Conservation (phyloP, 352 stramenopile genomes). For the Pythium volutum region DNA sequence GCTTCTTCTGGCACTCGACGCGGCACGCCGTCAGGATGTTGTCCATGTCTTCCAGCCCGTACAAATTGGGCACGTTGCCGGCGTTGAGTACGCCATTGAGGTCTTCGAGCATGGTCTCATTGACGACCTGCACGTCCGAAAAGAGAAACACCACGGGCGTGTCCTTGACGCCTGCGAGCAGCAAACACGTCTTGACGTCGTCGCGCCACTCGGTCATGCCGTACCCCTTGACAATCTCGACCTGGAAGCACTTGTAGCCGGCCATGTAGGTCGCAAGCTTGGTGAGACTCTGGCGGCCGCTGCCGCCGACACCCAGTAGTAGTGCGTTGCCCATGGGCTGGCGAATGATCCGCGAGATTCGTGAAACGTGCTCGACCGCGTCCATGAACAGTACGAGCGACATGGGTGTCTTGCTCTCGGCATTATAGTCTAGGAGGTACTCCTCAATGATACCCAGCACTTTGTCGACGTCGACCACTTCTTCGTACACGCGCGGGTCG, state of each 20-base stretch:
- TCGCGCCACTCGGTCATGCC: conserved; percentile 92
- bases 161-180: conserved; percentile 90
- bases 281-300: conserved; percentile 90
- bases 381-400: conserved; percentile 88
- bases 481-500: conserved; percentile 86
- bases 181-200: conserved; percentile 89
- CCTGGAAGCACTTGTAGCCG: conserved; percentile 91
- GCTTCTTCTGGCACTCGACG: conserved; percentile 90
- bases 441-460: conserved; percentile 86
- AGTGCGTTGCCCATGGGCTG: conserved; percentile 89
- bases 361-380: conserved; percentile 82
- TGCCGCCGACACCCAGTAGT: conserved; percentile 91
- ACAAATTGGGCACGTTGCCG: conserved; percentile 94
- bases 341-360: conserved; percentile 76
- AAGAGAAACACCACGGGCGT: conserved; percentile 93
- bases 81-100: conserved; percentile 94
- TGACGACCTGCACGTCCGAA: conserved; percentile 93
- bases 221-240: conserved; percentile 96
- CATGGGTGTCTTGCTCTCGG: conserved; percentile 90
- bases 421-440: conserved; percentile 90
- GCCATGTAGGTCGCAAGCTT: conserved; percentile 93
- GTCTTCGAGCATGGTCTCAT: conserved; percentile 95
- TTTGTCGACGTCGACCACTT: conserved; percentile 84
- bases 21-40: conserved; percentile 88
- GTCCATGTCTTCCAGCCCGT: conserved; percentile 90